These are phyloP conservation scores for Naegleria fowleri DNA, from an alignment of 208 protist genomes.

Conservation along the genomic window DNA sequence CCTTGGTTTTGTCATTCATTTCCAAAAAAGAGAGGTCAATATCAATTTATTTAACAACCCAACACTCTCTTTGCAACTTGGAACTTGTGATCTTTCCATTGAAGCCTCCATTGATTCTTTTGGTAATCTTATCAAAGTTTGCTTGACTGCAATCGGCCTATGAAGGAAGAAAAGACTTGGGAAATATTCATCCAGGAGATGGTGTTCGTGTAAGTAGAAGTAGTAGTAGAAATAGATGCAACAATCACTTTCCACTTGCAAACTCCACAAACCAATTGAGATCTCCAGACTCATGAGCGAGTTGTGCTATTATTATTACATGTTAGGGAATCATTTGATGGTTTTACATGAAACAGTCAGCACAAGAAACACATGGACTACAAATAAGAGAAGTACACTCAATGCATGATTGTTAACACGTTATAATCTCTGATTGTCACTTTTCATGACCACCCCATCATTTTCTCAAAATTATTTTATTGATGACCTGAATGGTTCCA, in stretches of 20 bases:
- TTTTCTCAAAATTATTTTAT: too few species aligned
- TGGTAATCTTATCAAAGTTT: constrained; percentile 29
- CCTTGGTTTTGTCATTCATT: too few species aligned
- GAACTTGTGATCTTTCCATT: constrained; percentile 29
- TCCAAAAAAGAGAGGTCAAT: background rate
- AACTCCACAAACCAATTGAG: constrained; percentile 33
- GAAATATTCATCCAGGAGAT: background rate
- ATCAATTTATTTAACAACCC: background rate
- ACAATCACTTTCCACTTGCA: constrained; percentile 32
- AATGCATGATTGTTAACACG: too few species aligned
- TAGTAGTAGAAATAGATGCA: too few species aligned
- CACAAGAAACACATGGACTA: too few species aligned
- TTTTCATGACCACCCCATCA: too few species aligned
- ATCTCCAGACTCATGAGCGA: constrained; percentile 28
- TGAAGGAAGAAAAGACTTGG: background rate
- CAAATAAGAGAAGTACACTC: too few species aligned
- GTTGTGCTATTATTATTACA: constrained; percentile 33
- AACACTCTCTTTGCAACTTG: background rate
- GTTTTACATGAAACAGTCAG: too few species aligned
- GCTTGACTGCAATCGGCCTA: constrained; percentile 30
- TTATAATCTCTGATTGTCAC: too few species aligned
- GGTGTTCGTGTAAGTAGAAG: background rate
- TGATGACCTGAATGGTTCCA: too few species aligned
- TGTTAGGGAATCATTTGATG: too few species aligned
- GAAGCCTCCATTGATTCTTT: constrained; percentile 35